Evolutionary conservation across 108 stramenopile genomes (phyloP).

Genomic region (Schizochytrium sp.): DNA sequence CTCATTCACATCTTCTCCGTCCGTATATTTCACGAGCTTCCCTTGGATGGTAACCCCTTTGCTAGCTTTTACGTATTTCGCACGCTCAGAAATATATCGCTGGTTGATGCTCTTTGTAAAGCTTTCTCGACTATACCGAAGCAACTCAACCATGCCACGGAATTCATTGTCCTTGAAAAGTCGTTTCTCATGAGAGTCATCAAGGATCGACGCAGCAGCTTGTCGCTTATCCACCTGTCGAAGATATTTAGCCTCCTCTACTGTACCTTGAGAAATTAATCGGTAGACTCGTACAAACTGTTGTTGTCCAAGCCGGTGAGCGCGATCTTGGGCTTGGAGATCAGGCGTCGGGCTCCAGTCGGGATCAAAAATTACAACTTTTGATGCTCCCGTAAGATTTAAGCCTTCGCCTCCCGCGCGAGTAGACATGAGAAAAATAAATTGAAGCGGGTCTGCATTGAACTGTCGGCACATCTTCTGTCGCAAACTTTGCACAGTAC

Average conservation of each 20-base stretch:
- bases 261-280: constrained; percentile 84
- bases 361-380: constrained; percentile 60
- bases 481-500: constrained; percentile 1
- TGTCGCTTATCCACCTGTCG: constrained; percentile 61
- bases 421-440: constrained; percentile 55
- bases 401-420: constrained; percentile 62
- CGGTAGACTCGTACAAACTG: constrained; percentile 73
- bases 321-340: constrained; percentile 74
- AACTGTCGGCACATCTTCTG: constrained; percentile 9
- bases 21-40: neutral
- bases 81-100: constrained; percentile 25
- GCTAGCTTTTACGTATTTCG: constrained; percentile 2
- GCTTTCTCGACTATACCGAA: constrained; percentile 33
- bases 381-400: constrained; percentile 58
- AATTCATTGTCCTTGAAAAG: constrained; percentile 51
- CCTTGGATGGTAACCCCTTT: no score
- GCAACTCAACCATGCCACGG: constrained; percentile 42
- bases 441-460: constrained; percentile 52
- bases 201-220: constrained; percentile 8
- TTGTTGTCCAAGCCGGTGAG: constrained; percentile 74
- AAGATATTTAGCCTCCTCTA: constrained; percentile 81
- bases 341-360: constrained; percentile 62
- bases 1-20: neutral
- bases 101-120: constrained; percentile 11
- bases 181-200: constrained; percentile 16